Percentiles rank a stretch among this genome's conserved stretches.
These are phyloP conservation scores for Dactylellina sp. DNA, from an alignment of 2,329 filamentous ascomycete species.

Conservation along the genomic window DNA sequence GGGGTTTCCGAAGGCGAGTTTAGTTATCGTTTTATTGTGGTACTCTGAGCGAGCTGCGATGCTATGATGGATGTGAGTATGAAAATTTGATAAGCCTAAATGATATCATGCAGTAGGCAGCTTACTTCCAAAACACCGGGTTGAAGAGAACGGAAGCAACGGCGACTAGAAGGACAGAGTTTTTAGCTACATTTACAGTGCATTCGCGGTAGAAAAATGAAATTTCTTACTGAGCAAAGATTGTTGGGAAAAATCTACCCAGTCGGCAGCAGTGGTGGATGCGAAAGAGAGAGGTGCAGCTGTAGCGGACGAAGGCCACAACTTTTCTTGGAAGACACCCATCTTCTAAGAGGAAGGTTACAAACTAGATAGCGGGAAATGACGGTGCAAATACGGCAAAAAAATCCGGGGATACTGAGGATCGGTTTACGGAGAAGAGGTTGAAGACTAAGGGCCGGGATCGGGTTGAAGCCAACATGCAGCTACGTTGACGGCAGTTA, in stretches of 20 bases:
- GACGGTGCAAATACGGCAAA: not conserved
- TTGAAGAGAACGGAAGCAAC: constrained; percentile 89
- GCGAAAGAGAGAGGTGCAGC: constrained; percentile 36
- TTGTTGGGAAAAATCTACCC: constrained; percentile 55
- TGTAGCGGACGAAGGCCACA: constrained; percentile 40
- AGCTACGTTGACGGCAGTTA: not conserved
- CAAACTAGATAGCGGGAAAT: no score
- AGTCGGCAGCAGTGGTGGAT: constrained; percentile 45
- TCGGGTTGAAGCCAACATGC: constrained; percentile 20
- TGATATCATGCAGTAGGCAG: constrained; percentile 59
- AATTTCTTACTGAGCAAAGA: constrained; percentile 46
- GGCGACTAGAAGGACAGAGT: constrained; percentile 71
- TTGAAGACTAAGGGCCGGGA: constrained; percentile 21
- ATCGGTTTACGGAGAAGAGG: constrained; percentile 6
- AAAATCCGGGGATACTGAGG: not conserved
- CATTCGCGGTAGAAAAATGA: not conserved
- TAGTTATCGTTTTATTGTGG: constrained; percentile 87
- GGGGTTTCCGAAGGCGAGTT: constrained; percentile 81
- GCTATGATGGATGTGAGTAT: constrained; percentile 6
- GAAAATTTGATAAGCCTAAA: constrained; percentile 68
- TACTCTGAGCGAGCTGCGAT: constrained; percentile 74
- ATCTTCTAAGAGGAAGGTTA: constrained; percentile 13
- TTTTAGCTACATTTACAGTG: not conserved
- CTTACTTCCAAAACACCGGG: constrained; percentile 99
- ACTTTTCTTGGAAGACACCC: constrained; percentile 48